Conservation (phyloP, 116 monocot genomes). For the Posidonia oceanica region DNA sequence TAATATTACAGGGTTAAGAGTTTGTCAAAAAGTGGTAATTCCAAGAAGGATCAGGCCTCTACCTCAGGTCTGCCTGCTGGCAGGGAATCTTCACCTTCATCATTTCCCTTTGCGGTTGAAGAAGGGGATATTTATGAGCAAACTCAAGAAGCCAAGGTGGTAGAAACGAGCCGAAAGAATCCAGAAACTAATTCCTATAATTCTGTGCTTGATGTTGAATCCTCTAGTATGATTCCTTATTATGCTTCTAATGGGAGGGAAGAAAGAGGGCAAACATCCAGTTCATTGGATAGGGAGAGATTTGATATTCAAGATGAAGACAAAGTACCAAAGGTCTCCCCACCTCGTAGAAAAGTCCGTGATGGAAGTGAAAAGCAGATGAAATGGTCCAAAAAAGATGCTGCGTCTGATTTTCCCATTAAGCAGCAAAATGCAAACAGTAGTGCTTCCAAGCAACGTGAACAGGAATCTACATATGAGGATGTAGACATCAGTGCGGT, state of each 20-base stretch:
- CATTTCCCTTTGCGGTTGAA: conserved; percentile 37
- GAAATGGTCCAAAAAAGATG: conserved; percentile 39
- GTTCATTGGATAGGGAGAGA: conserved; percentile 29
- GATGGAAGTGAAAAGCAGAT: conserved; percentile 74
- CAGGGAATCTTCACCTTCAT: conserved; percentile 50
- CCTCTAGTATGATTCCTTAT: conserved; percentile 22
- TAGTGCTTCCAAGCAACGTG: conserved; percentile 28
- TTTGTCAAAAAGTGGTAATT: conserved; percentile 70
- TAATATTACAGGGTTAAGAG: conserved; percentile 70
- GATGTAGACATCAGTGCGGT: conserved; percentile 80
- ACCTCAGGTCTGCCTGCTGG: conserved; percentile 15
- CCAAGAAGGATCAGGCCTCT: conserved; percentile 64
- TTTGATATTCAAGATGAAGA: conserved; percentile 53
- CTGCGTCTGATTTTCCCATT: conserved; percentile 26
- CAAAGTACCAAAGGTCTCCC: conserved; percentile 62
- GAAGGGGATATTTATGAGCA: conserved; percentile 28
- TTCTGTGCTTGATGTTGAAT: conserved; percentile 32
- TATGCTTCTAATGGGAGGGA: conserved; percentile 40
- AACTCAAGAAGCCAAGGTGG: conserved; percentile 33
- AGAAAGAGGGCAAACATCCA: conserved; percentile 24
- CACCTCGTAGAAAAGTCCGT: conserved; percentile 65
- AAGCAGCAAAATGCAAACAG: conserved; percentile 21
- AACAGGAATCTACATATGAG: conserved; percentile 37
- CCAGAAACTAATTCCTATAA: conserved; percentile 29
- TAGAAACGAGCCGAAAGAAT: conserved; percentile 32